Conservation (phyloP, 257 asterid species). For the Pogostemon cablin region DNA sequence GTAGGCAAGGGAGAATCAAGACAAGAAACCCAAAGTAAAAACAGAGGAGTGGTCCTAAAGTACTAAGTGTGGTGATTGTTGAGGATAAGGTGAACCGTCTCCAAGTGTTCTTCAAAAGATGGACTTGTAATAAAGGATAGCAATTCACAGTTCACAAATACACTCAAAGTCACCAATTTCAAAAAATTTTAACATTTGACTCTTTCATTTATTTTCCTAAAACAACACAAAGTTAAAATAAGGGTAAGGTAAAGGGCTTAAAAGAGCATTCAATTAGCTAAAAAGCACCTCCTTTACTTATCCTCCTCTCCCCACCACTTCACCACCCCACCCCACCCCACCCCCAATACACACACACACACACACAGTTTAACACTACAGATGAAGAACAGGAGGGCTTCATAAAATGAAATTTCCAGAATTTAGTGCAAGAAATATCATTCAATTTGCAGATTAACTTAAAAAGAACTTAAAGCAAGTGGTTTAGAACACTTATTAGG, state of each 20-base stretch:
- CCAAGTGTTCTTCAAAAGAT: slow-evolving; percentile 35
- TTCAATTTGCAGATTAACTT: not conserved
- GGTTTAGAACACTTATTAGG: slow-evolving; percentile 1
- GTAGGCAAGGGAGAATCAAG: slow-evolving; percentile 28
- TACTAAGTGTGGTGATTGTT: slow-evolving; percentile 35
- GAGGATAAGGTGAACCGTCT: slow-evolving; percentile 45
- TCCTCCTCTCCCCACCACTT: not conserved
- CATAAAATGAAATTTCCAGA: not conserved
- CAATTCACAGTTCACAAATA: slow-evolving; percentile 31
- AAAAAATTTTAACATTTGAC: slow-evolving; percentile 33
- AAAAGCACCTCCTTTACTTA: slow-evolving; percentile 21
- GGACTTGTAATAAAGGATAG: slow-evolving; percentile 38
- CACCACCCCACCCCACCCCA: no score
- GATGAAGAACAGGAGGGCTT: not conserved
- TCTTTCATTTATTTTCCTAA: slow-evolving; percentile 27
- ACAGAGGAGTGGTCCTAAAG: slow-evolving; percentile 50
- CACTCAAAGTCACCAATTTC: slow-evolving; percentile 29
- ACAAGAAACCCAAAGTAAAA: slow-evolving; percentile 29
- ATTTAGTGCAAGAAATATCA: not conserved
- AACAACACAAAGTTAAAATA: slow-evolving; percentile 21
- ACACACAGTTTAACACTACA: not conserved
- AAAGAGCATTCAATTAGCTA: slow-evolving; percentile 19
- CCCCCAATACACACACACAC: no score
- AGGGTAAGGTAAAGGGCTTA: slow-evolving; percentile 18
- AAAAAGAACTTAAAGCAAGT: not conserved